Conservation (phyloP, 2,329 filamentous ascomycete species). For the Pestalotiopsis sp. region DNA sequence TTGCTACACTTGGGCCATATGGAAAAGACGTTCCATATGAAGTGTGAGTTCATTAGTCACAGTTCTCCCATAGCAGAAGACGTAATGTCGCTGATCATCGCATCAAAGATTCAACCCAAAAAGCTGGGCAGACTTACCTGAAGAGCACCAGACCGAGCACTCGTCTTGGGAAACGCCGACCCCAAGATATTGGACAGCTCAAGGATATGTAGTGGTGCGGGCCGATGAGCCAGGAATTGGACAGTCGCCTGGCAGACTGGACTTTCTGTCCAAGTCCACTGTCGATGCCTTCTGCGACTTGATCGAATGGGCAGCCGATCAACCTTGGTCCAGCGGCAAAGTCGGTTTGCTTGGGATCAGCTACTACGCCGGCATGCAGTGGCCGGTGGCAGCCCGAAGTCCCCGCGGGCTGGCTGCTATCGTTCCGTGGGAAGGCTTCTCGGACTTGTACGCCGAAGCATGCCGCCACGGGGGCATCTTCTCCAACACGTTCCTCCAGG, state of each 20-base stretch:
- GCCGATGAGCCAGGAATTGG: constrained; percentile 53
- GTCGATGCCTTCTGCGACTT: constrained; percentile 52
- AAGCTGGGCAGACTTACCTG: neutral
- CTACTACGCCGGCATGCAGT: constrained; percentile 53
- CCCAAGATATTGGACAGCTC: constrained; percentile 56
- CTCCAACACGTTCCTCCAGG: constrained; percentile 59
- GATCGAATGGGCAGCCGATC: constrained; percentile 51
- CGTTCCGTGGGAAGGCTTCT: constrained; percentile 55
- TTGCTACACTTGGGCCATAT: constrained; percentile 75
- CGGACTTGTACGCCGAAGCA: constrained; percentile 58
- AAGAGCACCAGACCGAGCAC: constrained; percentile 54
- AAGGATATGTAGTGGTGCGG: constrained; percentile 59
- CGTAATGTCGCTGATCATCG: neutral
- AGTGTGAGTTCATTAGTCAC: constrained; percentile 41
- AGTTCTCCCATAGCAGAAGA: constrained; percentile 51
- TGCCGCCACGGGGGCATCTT: constrained; percentile 66
- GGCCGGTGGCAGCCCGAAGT: constrained; percentile 49
- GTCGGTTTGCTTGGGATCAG: constrained; percentile 51
- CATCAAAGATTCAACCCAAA: neutral
- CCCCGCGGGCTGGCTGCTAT: constrained; percentile 51
- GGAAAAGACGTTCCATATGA: constrained; percentile 72
- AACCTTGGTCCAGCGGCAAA: constrained; percentile 51
- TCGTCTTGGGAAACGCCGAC: constrained; percentile 64
- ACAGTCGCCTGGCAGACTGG: constrained; percentile 48
- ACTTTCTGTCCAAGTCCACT: constrained; percentile 52